phyloP scores from a whole-genome alignment of 345 rosid species.

The Isatis tinctoria region DNA sequence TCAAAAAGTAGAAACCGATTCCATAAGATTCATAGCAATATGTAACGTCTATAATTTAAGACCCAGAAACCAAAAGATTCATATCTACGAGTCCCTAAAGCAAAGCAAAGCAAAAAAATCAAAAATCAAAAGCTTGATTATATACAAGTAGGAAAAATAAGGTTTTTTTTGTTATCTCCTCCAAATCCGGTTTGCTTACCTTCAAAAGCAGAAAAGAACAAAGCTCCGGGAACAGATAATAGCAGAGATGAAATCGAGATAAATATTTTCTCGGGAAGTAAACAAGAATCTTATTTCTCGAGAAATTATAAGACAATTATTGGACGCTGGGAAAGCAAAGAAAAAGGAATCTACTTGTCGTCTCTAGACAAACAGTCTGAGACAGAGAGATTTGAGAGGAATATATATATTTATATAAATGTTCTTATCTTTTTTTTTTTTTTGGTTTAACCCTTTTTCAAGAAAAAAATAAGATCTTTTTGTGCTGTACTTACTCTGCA shows the following conservation, averaged over 20 bases:
- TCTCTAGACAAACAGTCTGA: slow-evolving; percentile 33
- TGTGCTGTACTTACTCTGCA: slow-evolving; percentile 21
- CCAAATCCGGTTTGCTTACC: neutral
- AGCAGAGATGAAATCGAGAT: slow-evolving; percentile 21
- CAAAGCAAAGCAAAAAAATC: neutral
- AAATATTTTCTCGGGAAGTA: slow-evolving; percentile 12
- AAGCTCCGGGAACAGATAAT: slow-evolving; percentile 12
- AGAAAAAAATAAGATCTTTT: slow-evolving; percentile 1
- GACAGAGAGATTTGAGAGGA: slow-evolving; percentile 28
- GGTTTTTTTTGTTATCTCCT: neutral
- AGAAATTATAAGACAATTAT: slow-evolving; percentile 32
- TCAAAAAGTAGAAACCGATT: slow-evolving; percentile 16
- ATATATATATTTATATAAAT: slow-evolving; percentile 26
- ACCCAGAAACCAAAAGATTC: slow-evolving; percentile 18
- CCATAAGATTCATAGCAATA: slow-evolving; percentile 3
- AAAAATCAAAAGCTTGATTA: neutral
- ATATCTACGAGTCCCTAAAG: neutral
- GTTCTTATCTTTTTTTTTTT: slow-evolving; percentile 1
- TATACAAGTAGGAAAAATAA: neutral
- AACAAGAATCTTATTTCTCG: slow-evolving; percentile 26
- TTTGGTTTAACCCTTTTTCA: neutral
- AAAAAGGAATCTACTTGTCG: slow-evolving; percentile 31
- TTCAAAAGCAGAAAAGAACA: slow-evolving; percentile 10
- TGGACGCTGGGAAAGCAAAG: slow-evolving; percentile 28
- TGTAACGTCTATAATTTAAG: neutral